These are phyloP conservation scores for Lepidium aucheri DNA, from an alignment of 345 rosid species.

Conservation along the genomic window DNA sequence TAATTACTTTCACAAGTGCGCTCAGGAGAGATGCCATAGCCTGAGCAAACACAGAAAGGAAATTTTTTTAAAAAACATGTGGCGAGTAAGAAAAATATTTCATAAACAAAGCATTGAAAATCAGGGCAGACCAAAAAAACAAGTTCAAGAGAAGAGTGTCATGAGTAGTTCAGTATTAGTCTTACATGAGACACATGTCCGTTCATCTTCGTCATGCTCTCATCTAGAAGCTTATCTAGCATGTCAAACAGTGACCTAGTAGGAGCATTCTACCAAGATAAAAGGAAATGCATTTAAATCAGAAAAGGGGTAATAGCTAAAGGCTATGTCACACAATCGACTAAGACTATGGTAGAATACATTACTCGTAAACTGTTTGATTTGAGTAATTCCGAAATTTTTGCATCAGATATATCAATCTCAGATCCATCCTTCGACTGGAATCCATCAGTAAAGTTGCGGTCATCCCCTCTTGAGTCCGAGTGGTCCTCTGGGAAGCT, in stretches of 20 bases:
- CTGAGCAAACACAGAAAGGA: conserved; percentile 18
- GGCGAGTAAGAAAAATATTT: conserved; percentile 4
- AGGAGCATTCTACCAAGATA: conserved; percentile 53
- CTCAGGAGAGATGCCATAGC: conserved; percentile 51
- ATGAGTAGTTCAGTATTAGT: conserved; percentile 10
- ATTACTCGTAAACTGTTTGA: conserved; percentile 65
- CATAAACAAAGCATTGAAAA: conserved; percentile 2
- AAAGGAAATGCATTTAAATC: conserved; percentile 16
- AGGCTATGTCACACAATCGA: not conserved
- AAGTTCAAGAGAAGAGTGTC: not conserved
- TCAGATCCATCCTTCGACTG: conserved; percentile 37
- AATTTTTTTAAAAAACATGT: not conserved
- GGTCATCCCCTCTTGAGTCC: conserved; percentile 22
- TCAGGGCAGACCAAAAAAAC: not conserved
- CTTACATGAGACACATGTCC: conserved; percentile 70
- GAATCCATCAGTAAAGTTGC: conserved; percentile 32
- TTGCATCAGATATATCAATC: conserved; percentile 52
- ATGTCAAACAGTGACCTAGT: conserved; percentile 59
- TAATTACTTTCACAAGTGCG: conserved; percentile 55
- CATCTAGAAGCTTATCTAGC: conserved; percentile 61
- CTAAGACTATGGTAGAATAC: conserved; percentile 6
- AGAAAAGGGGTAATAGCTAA: conserved; percentile 2
- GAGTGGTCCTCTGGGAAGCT: conserved; percentile 29
- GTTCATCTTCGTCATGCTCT: conserved; percentile 53
- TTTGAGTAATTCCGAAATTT: conserved; percentile 49